phyloP scores from a whole-genome alignment of 495 filamentous ascomycete genomes.

The Aspergillus bridgeri region DNA sequence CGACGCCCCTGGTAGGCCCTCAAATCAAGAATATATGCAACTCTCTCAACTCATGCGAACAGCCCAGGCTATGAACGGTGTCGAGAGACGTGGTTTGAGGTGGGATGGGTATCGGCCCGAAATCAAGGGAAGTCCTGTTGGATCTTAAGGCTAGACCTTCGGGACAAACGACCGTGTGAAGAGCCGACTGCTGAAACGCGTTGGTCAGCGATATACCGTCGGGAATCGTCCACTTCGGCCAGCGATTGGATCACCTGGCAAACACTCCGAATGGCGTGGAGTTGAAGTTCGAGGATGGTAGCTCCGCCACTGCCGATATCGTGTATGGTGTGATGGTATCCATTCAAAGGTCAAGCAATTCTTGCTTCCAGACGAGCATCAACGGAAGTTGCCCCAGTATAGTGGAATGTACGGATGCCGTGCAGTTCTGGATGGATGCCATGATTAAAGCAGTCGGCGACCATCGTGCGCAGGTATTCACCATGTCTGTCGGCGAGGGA shows the following conservation, averaged over 20 bases:
- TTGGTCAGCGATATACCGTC: conserved; percentile 52
- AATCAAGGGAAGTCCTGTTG: conserved; percentile 22
- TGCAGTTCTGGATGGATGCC: conserved; percentile 56
- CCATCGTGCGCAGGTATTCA: conserved; percentile 45
- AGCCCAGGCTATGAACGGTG: conserved; percentile 12
- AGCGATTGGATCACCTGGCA: conserved; percentile 21
- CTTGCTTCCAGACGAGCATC: conserved; percentile 4
- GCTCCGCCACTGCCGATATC: conserved; percentile 44
- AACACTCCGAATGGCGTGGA: conserved; percentile 28
- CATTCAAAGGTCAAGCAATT: conserved; percentile 35
- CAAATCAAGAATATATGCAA: conserved; percentile 23
- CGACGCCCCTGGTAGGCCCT: conserved; percentile 24
- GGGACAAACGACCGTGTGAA: conserved; percentile 38
- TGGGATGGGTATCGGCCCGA: conserved; percentile 1
- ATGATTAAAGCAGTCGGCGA: conserved; percentile 54
- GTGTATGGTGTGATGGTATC: conserved; percentile 56
- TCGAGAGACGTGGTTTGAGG: conserved; percentile 10
- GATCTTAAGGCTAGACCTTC: conserved; percentile 25
- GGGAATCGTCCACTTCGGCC: conserved; percentile 32
- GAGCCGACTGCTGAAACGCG: conserved; percentile 57
- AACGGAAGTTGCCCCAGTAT: conserved; percentile 1
- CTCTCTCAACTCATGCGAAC: conserved; percentile 23
- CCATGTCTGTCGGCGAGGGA: conserved; percentile 57
- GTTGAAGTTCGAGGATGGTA: conserved; percentile 54
- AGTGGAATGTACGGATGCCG: conserved; percentile 50